Evolutionary conservation across 2,329 filamentous ascomycete species (phyloP), one percentile per base, ranked within the genome.

Genomic region (Raffaelea ambrosiae): DNA sequence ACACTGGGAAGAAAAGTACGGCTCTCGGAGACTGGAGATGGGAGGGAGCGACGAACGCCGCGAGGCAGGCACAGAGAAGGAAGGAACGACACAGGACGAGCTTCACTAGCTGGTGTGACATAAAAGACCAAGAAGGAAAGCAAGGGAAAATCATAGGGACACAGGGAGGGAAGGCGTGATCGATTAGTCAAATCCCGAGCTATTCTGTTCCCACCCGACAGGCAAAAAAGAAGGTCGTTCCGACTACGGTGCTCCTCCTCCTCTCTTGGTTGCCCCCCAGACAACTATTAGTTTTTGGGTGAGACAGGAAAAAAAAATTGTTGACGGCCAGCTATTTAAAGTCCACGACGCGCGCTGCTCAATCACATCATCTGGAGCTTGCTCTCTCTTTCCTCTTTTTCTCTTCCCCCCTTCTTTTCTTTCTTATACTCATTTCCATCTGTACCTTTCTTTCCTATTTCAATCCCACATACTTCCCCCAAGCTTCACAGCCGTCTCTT

Each of bases 121-220:
- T 9, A 33, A 33, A 44, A 48, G 23, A 43, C 21, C 23, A 29
- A 43, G 29, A 22, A 39, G 21, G 20, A n/a, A 8, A 18, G 3
- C n/a, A 43, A 23, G 33, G 18, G 11, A 20, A 33, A 33, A 14
- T 23, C n/a, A 33, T 18, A 26, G 21, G n/a, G 35, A 40, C 33
- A 35, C 31, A 45, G 29, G 43, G 41, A 39, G 46, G 38, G 36
- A 55, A 55, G 53, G 49, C 53, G 53, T 54, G 48, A 53, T 55
- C 48, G 14, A 47, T 48, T 51, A 48, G 50, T 48, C 53, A 49
- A 48, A 48, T 47, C 43, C 47, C 51, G 53, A 44, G 14, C 40
- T 39, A 8, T 35, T 19, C n/a, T n/a, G 33, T 40, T 39, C 36
- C 14, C 18, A 13, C 40, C 40, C 40, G 8, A 10, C 40, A 29